Conservation (phyloP, 2,329 filamentous ascomycete species). For the Hyphodiscus sp. region DNA sequence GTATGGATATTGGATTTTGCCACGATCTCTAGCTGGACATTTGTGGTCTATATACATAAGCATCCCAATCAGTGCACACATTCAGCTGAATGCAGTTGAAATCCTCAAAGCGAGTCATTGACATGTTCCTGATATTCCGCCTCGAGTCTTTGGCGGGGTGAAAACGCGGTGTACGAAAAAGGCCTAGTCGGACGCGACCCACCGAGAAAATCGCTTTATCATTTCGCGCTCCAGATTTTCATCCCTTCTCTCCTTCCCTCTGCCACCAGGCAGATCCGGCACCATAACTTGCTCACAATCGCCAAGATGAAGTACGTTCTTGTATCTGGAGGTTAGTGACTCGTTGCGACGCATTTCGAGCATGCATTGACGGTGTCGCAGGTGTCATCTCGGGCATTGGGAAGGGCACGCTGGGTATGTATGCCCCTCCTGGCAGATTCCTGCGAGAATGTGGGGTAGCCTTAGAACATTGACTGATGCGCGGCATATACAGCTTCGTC, state of each 20-base stretch:
- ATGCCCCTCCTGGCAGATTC: slow-evolving; percentile 24
- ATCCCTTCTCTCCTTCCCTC: slow-evolving; percentile 22
- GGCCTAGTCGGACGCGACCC: background rate
- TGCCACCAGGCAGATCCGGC: slow-evolving; percentile 24
- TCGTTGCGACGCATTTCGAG: background rate
- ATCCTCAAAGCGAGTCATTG: background rate
- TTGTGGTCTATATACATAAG: slow-evolving; percentile 6
- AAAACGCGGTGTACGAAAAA: slow-evolving; percentile 6
- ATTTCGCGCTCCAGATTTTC: slow-evolving; percentile 1
- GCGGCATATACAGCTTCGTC: slow-evolving; percentile 51
- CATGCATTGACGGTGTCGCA: slow-evolving; percentile 19
- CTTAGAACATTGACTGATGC: slow-evolving; percentile 1
- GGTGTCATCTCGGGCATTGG: slow-evolving; percentile 51
- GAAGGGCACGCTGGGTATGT: slow-evolving; percentile 64
- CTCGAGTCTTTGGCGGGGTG: background rate
- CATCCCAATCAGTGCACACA: background rate
- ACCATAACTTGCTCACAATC: slow-evolving; percentile 15
- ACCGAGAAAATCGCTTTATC: background rate
- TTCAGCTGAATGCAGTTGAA: background rate
- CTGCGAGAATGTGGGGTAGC: background rate
- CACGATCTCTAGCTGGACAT: background rate
- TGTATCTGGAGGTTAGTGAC: slow-evolving; percentile 62
- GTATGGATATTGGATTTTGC: background rate
- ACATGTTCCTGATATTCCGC: background rate
- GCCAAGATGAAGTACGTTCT: slow-evolving; percentile 73